phyloP scores from a whole-genome alignment of 441 rosid genomes.

The Populus hybrid region DNA sequence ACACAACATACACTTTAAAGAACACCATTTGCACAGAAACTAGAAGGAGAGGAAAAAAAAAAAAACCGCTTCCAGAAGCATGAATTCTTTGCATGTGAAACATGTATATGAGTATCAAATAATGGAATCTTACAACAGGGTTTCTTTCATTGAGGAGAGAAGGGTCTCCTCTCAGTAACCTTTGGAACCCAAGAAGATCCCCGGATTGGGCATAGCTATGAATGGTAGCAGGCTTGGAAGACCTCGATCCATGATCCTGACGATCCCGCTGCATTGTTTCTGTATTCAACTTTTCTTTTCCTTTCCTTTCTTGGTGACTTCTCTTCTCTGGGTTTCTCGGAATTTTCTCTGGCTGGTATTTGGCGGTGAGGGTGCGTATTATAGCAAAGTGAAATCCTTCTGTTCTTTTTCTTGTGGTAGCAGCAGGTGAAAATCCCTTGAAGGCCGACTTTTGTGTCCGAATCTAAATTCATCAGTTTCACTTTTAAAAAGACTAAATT shows the following conservation, averaged over 20 bases:
- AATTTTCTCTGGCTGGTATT: background rate
- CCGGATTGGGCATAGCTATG: background rate
- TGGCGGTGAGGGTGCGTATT: background rate
- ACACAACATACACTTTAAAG: no score
- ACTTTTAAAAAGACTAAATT: no score
- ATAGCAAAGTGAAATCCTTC: background rate
- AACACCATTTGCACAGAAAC: no score
- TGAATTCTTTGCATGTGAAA: no score
- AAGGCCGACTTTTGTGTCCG: background rate
- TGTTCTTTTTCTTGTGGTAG: background rate
- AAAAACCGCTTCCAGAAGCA: no score
- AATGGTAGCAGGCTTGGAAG: background rate
- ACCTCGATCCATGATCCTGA: background rate
- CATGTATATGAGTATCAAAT: no score
- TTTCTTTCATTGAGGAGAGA: no score
- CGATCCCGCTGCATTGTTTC: background rate
- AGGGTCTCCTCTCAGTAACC: background rate
- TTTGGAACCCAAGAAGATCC: background rate
- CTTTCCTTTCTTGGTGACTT: background rate
- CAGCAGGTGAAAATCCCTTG: background rate
- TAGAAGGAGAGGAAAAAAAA: no score
- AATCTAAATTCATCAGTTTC: background rate
- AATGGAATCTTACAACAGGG: no score
- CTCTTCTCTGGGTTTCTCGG: background rate
- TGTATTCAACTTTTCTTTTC: background rate